Base-by-base conservation (phyloP, 2,329 filamentous ascomycete species). In the Pseudogymnoascus sp. region DNA sequence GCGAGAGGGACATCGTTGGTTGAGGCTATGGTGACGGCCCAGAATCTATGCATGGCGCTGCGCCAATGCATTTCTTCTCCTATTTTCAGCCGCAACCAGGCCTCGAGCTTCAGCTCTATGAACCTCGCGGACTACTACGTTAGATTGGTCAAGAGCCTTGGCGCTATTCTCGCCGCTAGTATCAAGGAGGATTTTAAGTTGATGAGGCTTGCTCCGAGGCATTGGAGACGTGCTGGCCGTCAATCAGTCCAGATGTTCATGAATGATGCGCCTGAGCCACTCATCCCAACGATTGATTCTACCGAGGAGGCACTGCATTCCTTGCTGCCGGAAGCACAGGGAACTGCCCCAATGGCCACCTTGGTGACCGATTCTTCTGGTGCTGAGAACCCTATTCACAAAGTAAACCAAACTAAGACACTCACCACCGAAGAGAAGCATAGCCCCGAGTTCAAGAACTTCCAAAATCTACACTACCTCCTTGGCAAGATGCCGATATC, bases 121-220 rank as follows among this genome's bases (percentile, higher is more conserved):
- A 96, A 96, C 71, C 82, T 96, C 21, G 91, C 88, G 33, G 93
- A 97, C 73, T 88, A 91, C 72, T 96, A 96, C 72, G 80, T 85
- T 49, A 76, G 80, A n/a, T 78, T 97, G 38, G 82, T 96, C 23
- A 83, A 85, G 65, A 86, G 86, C 25, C 81, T 97, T 35, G 92
- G 91, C 3, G 86, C 87, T 23, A 78, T 99, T 14, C 83, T 97
- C 67, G 84, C 89, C 43, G 88, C 88, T 61, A 89, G 91, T 64
- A 81, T 96, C n/a, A 88, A 88, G 74, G 93, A 99, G 74, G 90
- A 96, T 67, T 89, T 93, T 37, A 79, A 88, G 0, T 79, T 97
- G 49, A 83, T 89, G 67, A 87, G 85, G 60, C 81, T 84, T 61
- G 88, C 96, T 59, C 91, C 93, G 1, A 81, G 86, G 38, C 80